Evolutionary conservation across 805 yeast species (phyloP).

Genomic region (Lachancea waltii): DNA sequence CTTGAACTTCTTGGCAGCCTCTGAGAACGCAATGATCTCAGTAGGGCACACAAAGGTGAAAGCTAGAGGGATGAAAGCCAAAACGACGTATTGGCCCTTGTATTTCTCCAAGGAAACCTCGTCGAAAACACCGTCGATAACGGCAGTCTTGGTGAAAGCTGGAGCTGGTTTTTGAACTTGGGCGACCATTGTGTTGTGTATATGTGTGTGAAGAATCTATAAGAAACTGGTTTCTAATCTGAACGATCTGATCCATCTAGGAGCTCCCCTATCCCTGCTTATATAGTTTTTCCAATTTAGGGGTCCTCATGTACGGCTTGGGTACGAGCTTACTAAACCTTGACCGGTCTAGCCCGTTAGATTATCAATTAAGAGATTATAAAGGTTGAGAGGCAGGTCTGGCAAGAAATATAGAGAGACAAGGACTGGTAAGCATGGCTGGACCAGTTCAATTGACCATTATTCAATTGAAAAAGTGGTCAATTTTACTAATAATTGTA

Average conservation of each 20-base stretch:
- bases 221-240: no score
- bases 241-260: background rate
- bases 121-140: constrained; percentile 92
- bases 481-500: no score
- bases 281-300: background rate
- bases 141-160: constrained; percentile 92
- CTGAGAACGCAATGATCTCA: constrained; percentile 97
- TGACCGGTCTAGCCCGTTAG: background rate
- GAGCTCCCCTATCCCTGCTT: background rate
- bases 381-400: no score
- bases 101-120: constrained; percentile 90
- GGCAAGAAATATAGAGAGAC: no score
- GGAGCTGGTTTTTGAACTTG: constrained; percentile 95
- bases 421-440: no score
- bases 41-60: constrained; percentile 99
- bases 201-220: background rate
- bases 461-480: no score
- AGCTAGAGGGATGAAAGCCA: constrained; percentile 97
- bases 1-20: constrained; percentile 83
- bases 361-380: no score
- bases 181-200: constrained; percentile 61
- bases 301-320: background rate
- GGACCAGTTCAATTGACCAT: no score
- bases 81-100: constrained; percentile 96
- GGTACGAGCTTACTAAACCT: background rate